Evolutionary conservation across 805 yeast genomes (phyloP).

Genomic region (Starmerella kuoi): DNA sequence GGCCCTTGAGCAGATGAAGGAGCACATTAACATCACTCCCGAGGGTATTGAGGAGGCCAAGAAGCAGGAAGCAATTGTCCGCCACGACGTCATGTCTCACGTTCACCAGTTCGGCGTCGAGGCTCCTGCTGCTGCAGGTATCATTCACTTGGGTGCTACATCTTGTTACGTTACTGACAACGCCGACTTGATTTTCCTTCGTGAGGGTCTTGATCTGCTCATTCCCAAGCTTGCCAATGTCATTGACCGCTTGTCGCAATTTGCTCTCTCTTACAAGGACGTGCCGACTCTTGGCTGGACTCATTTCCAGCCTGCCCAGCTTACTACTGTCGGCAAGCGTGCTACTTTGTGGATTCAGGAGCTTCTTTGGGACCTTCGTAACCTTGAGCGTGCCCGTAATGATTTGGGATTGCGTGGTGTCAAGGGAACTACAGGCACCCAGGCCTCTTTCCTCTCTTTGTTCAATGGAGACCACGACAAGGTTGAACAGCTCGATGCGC

Average conservation of each 20-base stretch:
- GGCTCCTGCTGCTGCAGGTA: conserved; percentile 94
- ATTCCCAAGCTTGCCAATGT: conserved; percentile 94
- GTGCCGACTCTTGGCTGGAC: conserved; percentile 98
- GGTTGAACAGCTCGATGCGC: conserved; percentile 83
- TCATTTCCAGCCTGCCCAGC: conserved; percentile 98
- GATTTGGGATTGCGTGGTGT: conserved; percentile 96
- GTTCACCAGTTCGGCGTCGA: conserved; percentile 89
- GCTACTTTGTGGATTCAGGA: conserved; percentile 97
- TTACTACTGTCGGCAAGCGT: conserved; percentile 97
- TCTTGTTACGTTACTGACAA: conserved; percentile 96
- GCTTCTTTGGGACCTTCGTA: conserved; percentile 92
- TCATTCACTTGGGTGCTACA: conserved; percentile 96
- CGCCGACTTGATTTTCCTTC: conserved; percentile 89
- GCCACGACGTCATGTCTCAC: conserved; percentile 99
- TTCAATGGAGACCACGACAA: conserved; percentile 96
- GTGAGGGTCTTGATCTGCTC: conserved; percentile 88
- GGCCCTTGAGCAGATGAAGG: conserved; percentile 76
- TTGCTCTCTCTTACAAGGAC: conserved; percentile 87
- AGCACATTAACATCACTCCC: conserved; percentile 72
- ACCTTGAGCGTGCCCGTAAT: conserved; percentile 88
- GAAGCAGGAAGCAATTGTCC: conserved; percentile 89
- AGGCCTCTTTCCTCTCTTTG: conserved; percentile 86
- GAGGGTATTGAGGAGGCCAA: conserved; percentile 84
- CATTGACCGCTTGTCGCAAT: conserved; percentile 74
- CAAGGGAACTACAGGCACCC: conserved; percentile 98